Evolutionary conservation across 305 asterid species (phyloP).

Genomic region (Rubia tinctorum): DNA sequence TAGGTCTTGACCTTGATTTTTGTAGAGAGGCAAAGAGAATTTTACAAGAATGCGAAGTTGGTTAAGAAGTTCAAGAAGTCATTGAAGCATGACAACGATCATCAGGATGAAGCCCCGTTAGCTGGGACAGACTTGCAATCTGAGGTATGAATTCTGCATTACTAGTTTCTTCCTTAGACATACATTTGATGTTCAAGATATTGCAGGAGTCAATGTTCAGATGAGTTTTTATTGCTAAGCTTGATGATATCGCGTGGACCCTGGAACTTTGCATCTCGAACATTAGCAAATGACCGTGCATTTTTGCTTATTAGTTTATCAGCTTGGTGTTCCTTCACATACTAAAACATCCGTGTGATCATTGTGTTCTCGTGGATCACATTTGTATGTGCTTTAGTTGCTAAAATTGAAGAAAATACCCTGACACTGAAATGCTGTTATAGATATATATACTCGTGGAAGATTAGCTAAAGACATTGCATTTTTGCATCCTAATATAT

Average conservation of each 20-base stretch:
- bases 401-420: neutral
- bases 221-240: neutral
- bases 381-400: too few species aligned
- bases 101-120: slow-evolving; percentile 21
- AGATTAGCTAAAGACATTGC: neutral
- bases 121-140: slow-evolving; percentile 15
- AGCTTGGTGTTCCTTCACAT: neutral
- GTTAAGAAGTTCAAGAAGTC: slow-evolving; percentile 65
- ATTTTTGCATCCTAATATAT: neutral
- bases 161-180: neutral
- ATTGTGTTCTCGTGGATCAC: neutral
- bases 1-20: slow-evolving; percentile 14
- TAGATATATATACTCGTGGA: too few species aligned
- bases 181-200: neutral
- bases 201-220: neutral
- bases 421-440: neutral
- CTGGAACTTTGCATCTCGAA: neutral
- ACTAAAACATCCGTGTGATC: neutral
- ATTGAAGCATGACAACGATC: slow-evolving; percentile 40
- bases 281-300: neutral
- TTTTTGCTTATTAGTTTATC: neutral
- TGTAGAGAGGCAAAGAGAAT: slow-evolving; percentile 88
- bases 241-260: too few species aligned
- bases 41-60: slow-evolving; percentile 72
- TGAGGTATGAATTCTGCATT: slow-evolving; percentile 40